Base-by-base conservation (phyloP, 202 grass and related monocot genomes). In the Carex sylvatica region DNA sequence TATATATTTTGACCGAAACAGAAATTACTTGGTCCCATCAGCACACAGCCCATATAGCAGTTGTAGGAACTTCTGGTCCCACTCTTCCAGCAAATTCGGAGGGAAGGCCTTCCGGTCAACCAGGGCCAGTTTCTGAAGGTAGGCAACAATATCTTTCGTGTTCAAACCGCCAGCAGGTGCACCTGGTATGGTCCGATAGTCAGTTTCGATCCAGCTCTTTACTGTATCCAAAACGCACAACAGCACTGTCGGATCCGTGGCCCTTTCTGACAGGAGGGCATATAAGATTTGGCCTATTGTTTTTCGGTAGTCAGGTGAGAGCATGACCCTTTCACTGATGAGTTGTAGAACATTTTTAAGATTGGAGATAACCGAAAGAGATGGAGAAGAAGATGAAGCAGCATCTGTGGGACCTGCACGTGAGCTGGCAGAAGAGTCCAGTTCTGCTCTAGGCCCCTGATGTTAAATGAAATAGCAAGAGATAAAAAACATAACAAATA, bases 151-250 rank as follows among this genome's bases (percentile, higher is more conserved):
- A 58, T 99, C 96, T 83, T 99, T 99, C 62, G 30, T 65, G 65
- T 78, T 95, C 79, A 96, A 89, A 40, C 88, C 79, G 90, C 31
- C 70, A 85, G 75, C 81, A 46, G 91, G 88, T 60, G 83, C 77
- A 85, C 91, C 78, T 82, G 95, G 86, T 81, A 87, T 88, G 84
- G 84, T 66, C 80, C 89, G 86, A 73, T 75, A 86, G 66, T 99
- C 96, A 36, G 92, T 87, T 81, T 99, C 93, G 80, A 99, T 92
- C 96, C 96, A 99, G 81, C 83, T 61, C 70, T 96, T 96, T 90
- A 99, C 83, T 84, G 89, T 93, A 80, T 99, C 96, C 44, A 99
- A 86, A 78, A 96, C 88, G 59, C 93, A 96, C 51, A 99, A 79
- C 82, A 99, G 89, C 68, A 99, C 84, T 68, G 91, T 90, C 23